These are phyloP conservation scores for Helianthus tuberosus DNA, from an alignment of 129 eudicot species.

Conservation along the genomic window DNA sequence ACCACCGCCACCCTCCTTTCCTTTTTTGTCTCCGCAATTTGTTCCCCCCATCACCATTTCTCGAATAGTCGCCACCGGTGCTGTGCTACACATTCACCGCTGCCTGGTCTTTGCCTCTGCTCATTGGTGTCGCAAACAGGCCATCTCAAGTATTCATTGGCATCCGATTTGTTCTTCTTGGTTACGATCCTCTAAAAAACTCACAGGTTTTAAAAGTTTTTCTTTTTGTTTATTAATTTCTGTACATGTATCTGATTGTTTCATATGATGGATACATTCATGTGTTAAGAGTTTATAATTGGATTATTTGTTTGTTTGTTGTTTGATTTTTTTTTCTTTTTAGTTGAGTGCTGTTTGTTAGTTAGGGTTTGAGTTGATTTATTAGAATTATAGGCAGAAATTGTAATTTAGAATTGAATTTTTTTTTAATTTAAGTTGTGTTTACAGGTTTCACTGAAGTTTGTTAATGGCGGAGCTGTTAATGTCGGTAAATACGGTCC, in stretches of 20 bases:
- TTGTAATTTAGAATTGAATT: neutral
- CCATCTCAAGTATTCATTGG: slow-evolving; percentile 46
- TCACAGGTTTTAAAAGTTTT: slow-evolving; percentile 39
- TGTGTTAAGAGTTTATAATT: slow-evolving; percentile 1
- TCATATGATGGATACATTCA: neutral
- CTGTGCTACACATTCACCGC: too few species aligned
- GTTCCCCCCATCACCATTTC: too few species aligned
- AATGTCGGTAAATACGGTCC: slow-evolving; percentile 67
- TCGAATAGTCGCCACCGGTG: too few species aligned
- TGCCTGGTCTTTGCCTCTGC: too few species aligned
- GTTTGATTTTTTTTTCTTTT: neutral
- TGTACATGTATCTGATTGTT: neutral
- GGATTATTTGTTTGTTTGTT: neutral
- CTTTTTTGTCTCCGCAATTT: too few species aligned
- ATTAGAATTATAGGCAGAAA: neutral
- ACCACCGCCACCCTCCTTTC: too few species aligned
- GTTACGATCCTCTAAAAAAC: slow-evolving; percentile 51
- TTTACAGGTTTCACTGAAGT: slow-evolving; percentile 60
- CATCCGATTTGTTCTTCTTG: slow-evolving; percentile 64
- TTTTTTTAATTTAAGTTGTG: neutral
- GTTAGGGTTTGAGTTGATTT: neutral
- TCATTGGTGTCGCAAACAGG: too few species aligned
- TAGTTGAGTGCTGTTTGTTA: neutral
- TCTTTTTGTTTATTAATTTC: neutral
- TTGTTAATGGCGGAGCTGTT: slow-evolving; percentile 68